phyloP scores from a whole-genome alignment of 805 yeast species.

The Saturnispora silvae region DNA sequence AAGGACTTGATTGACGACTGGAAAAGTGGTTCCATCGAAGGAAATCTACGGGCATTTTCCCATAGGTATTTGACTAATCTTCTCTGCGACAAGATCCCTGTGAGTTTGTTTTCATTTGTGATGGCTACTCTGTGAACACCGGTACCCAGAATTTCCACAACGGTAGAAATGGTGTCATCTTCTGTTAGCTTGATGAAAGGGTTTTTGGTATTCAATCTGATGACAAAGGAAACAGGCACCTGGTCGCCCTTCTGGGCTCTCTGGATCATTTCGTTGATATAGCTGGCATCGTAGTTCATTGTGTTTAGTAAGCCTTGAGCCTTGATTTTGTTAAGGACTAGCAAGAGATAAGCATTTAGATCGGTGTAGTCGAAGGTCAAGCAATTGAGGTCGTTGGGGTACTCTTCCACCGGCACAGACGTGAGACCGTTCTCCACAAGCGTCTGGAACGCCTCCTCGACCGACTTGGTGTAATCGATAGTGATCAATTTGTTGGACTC shows the following conservation, averaged over 20 bases:
- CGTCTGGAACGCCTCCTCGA: slow-evolving; percentile 81
- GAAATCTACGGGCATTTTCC: slow-evolving; percentile 87
- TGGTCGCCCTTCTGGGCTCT: slow-evolving; percentile 80
- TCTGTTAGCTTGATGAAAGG: slow-evolving; percentile 76
- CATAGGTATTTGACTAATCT: slow-evolving; percentile 75
- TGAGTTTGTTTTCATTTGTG: slow-evolving; percentile 41
- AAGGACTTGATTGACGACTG: slow-evolving; percentile 60
- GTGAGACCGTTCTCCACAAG: slow-evolving; percentile 66
- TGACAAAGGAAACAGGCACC: slow-evolving; percentile 84
- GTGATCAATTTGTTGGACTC: slow-evolving; percentile 69
- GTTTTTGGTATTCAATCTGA: slow-evolving; percentile 75
- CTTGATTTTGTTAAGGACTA: slow-evolving; percentile 66
- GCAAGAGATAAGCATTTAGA: slow-evolving; percentile 71
- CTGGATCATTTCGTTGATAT: slow-evolving; percentile 32
- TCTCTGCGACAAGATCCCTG: slow-evolving; percentile 86
- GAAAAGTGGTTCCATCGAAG: slow-evolving; percentile 65
- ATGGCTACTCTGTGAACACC: slow-evolving; percentile 95
- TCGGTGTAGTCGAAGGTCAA: slow-evolving; percentile 88
- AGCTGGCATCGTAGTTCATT: slow-evolving; percentile 26
- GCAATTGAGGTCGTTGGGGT: slow-evolving; percentile 50
- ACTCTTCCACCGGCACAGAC: slow-evolving; percentile 67
- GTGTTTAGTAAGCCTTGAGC: slow-evolving; percentile 27
- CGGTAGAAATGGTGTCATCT: slow-evolving; percentile 55
- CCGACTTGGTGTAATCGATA: slow-evolving; percentile 56
- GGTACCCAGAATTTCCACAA: slow-evolving; percentile 79